A percentile compares a stretch with the other conserved stretches of the same genome.
These are phyloP conservation scores for Cladobotryum protrusum DNA, from an alignment of 2,329 filamentous ascomycete species.

Conservation along the genomic window DNA sequence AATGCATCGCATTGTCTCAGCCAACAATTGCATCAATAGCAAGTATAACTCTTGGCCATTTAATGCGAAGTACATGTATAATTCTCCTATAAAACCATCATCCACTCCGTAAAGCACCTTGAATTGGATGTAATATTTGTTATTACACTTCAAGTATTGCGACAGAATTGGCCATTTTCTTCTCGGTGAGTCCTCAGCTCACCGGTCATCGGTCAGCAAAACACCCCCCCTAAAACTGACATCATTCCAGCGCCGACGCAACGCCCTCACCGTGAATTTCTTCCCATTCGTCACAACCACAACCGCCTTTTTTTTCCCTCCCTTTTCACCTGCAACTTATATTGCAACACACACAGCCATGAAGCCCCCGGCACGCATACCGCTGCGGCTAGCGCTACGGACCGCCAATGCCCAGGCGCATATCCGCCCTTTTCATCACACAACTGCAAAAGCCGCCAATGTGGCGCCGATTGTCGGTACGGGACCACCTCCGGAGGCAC, in stretches of 20 bases:
- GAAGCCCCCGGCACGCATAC: constrained; percentile 35
- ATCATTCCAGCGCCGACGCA: constrained; percentile 10
- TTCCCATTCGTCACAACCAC: too few species aligned
- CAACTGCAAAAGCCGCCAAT: constrained; percentile 33
- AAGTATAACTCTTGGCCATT: too few species aligned
- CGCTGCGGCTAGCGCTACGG: constrained; percentile 30
- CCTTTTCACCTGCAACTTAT: neutral
- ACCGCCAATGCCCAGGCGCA: constrained; percentile 11
- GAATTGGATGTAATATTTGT: too few species aligned
- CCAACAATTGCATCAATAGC: too few species aligned
- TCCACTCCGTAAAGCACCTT: too few species aligned
- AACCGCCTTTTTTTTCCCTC: too few species aligned
- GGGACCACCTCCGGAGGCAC: constrained; percentile 54
- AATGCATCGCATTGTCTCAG: too few species aligned
- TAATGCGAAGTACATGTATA: too few species aligned
- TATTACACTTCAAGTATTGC: too few species aligned
- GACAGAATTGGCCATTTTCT: neutral
- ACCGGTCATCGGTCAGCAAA: neutral
- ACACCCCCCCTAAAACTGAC: constrained; percentile 9
- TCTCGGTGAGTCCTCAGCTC: constrained; percentile 4
- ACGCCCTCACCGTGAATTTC: constrained; percentile 10
- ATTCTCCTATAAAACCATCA: too few species aligned
- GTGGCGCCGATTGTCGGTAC: constrained; percentile 49
- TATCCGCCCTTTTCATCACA: constrained; percentile 27
- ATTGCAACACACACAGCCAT: constrained; percentile 24